Evolutionary conservation across 371 early-diverging fungal genomes (phyloP).

Genomic region (Mortierella sp.): DNA sequence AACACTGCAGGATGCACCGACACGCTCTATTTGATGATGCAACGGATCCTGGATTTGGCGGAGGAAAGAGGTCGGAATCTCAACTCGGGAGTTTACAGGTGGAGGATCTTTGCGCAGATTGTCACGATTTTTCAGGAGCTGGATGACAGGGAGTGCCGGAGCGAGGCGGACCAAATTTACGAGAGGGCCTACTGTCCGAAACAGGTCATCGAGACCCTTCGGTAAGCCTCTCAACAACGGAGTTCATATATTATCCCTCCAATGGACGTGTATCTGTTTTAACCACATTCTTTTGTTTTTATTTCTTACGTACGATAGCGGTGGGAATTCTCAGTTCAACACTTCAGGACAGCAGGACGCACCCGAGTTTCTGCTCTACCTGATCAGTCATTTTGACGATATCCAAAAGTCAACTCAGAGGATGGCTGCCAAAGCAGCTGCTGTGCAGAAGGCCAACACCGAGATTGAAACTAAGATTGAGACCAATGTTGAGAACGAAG

Average conservation of each 20-base stretch:
- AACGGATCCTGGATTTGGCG: constrained; percentile 20
- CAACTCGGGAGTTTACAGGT: constrained; percentile 12
- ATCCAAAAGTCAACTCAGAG: constrained; percentile 14
- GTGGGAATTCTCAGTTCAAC: constrained; percentile 41
- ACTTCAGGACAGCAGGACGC: constrained; percentile 50
- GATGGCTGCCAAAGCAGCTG: neutral
- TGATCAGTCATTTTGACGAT: constrained; percentile 45
- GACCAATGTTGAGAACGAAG: neutral
- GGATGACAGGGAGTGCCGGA: neutral
- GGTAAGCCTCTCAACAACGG: neutral
- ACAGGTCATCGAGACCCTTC: neutral
- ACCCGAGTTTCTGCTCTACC: constrained; percentile 47
- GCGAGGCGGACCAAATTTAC: neutral
- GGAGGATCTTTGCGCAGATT: neutral
- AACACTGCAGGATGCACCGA: constrained; percentile 30
- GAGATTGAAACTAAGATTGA: neutral
- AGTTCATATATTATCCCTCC: too few relatives aligned
- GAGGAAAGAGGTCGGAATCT: neutral
- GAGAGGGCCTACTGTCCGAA: neutral
- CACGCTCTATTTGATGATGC: constrained; percentile 21
- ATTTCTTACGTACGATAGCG: neutral
- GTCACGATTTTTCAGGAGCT: neutral
- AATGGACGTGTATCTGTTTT: neutral
- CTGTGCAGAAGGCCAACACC: neutral
- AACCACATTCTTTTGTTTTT: neutral